A percentile compares a stretch with the other conserved stretches of the same genome.
These are phyloP conservation scores for Oidiodendron maius DNA, from an alignment of 495 filamentous ascomycete genomes.

Conservation along the genomic window DNA sequence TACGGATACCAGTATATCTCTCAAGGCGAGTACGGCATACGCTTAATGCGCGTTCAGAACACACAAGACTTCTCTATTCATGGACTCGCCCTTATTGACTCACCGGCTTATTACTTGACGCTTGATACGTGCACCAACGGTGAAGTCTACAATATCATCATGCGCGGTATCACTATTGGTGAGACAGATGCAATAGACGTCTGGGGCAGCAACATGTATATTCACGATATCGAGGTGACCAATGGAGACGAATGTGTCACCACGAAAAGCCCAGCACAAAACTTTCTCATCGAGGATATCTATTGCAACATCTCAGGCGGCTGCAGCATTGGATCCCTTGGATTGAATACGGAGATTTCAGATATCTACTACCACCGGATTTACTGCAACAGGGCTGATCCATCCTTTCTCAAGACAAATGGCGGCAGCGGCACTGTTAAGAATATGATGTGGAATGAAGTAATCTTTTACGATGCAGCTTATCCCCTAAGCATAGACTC, in stretches of 20 bases:
- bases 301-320: conserved; percentile 50
- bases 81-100: conserved; percentile 44
- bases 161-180: conserved; percentile 41
- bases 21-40: conserved; percentile 16
- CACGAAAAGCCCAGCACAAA: conserved; percentile 42
- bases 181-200: conserved; percentile 46
- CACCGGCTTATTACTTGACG: conserved; percentile 41
- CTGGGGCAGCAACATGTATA: conserved; percentile 40
- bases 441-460: background rate
- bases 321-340: conserved; percentile 42
- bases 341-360: background rate
- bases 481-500: conserved; percentile 1
- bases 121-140: conserved; percentile 40
- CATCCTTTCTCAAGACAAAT: background rate
- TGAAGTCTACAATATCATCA: conserved; percentile 46
- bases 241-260: conserved; percentile 51
- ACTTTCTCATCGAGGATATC: conserved; percentile 45
- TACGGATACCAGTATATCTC: conserved; percentile 35
- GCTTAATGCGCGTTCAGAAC: conserved; percentile 34
- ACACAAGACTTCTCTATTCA: conserved; percentile 41
- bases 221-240: conserved; percentile 47
- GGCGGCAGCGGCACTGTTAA: background rate
- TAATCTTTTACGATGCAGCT: background rate
- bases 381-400: background rate
- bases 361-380: background rate